A percentile compares a stretch with the other conserved stretches of the same genome.
Evolutionary conservation across 1,139 yeast genomes (phyloP).

Genomic region (Pichia sp.): DNA sequence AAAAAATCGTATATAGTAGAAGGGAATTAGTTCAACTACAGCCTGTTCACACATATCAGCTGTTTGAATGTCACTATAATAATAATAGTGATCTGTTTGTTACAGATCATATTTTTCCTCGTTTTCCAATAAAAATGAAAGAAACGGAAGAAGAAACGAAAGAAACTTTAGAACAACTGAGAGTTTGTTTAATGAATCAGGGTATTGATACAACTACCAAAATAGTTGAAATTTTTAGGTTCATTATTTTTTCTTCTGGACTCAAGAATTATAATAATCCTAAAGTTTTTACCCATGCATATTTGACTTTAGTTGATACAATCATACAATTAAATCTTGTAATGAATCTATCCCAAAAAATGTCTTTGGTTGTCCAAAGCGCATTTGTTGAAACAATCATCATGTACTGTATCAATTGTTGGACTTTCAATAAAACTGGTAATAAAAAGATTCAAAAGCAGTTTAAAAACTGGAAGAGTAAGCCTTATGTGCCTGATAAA

Average conservation of each 20-base stretch:
- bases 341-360: conserved; percentile 22
- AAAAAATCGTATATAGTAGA: conserved; percentile 8
- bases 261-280: conserved; percentile 30
- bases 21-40: conserved; percentile 12
- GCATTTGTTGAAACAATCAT: conserved; percentile 33
- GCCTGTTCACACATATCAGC: conserved; percentile 10
- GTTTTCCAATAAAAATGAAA: conserved; percentile 4
- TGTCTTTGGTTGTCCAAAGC: conserved; percentile 19
- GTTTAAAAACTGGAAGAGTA: conserved; percentile 19
- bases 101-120: conserved; percentile 19
- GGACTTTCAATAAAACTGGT: conserved; percentile 26
- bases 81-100: conserved; percentile 12
- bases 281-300: conserved; percentile 32
- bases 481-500: conserved; percentile 21
- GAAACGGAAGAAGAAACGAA: conserved; percentile 15
- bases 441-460: conserved; percentile 13
- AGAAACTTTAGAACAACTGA: conserved; percentile 17
- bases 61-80: conserved; percentile 8
- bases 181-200: conserved; percentile 16
- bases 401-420: conserved; percentile 37
- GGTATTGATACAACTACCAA: conserved; percentile 19
- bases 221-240: conserved; percentile 21
- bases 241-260: conserved; percentile 28
- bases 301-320: conserved; percentile 34
- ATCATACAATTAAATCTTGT: conserved; percentile 33